Evolutionary conservation across 1,284 basidiomycete genomes (phyloP).

Genomic region (Chalciporus sp.): DNA sequence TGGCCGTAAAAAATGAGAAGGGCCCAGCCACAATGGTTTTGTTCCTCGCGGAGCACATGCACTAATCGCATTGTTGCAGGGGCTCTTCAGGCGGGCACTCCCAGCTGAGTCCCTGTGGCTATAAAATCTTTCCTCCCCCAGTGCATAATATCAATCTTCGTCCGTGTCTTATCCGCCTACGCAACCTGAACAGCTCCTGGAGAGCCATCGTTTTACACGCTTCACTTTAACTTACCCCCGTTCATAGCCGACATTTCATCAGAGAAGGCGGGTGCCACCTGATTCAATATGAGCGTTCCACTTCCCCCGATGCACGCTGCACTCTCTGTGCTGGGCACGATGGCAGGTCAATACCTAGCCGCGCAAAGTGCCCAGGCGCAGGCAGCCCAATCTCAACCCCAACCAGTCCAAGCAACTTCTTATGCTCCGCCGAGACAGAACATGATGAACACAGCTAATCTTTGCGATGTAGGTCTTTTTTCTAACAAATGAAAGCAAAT

Average conservation of each 20-base stretch:
- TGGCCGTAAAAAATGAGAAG: constrained; percentile 10
- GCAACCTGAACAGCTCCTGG: constrained; percentile 32
- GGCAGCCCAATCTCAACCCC: constrained; percentile 28
- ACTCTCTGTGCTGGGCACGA: constrained; percentile 51
- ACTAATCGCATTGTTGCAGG: constrained; percentile 23
- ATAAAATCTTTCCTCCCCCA: constrained; percentile 25
- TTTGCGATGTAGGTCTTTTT: constrained; percentile 32
- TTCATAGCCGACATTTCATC: constrained; percentile 11
- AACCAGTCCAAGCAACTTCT: constrained; percentile 24
- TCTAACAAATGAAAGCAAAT: constrained; percentile 4
- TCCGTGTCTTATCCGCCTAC: constrained; percentile 32
- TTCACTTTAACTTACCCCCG: constrained; percentile 2
- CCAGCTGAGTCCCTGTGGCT: constrained; percentile 17
- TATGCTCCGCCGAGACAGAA: constrained; percentile 31
- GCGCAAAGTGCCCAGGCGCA: constrained; percentile 38
- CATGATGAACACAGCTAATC: constrained; percentile 22
- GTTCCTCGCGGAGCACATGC: constrained; percentile 36
- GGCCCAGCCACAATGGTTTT: constrained; percentile 17
- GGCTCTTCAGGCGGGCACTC: constrained; percentile 10
- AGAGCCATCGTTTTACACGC: constrained; percentile 21
- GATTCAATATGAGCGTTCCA: constrained; percentile 39
- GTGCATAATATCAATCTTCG: constrained; percentile 14
- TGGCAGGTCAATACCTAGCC: constrained; percentile 50
- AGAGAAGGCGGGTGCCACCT: constrained; percentile 5
- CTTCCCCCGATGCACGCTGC: constrained; percentile 50